Evolutionary conservation across 305 asterid species (phyloP).

Genomic region (Galium porrigens): DNA sequence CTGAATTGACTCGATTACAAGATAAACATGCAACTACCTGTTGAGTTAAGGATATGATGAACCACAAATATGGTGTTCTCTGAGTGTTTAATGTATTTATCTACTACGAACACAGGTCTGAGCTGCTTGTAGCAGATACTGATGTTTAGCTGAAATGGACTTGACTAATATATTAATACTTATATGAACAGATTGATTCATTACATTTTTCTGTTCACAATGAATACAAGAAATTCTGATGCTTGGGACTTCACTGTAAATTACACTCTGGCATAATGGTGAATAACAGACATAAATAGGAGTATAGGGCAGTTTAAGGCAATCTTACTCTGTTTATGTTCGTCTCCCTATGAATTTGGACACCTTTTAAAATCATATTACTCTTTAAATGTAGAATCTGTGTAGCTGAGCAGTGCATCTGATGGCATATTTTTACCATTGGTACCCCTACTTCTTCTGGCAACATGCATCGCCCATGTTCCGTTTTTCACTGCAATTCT

Average conservation of each 20-base stretch:
- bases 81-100: background rate
- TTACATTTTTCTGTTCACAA: background rate
- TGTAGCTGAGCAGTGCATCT: constrained; percentile 6
- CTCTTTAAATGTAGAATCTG: background rate
- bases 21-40: background rate
- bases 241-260: background rate
- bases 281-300: constrained; percentile 7
- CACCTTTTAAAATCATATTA: constrained; percentile 9
- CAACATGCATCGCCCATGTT: background rate
- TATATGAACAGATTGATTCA: background rate
- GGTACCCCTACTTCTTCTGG: background rate
- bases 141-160: background rate
- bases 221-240: background rate
- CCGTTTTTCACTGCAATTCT: background rate
- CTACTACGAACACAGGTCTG: no score
- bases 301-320: background rate
- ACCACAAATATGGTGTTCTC: background rate
- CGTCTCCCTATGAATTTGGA: constrained; percentile 20
- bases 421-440: background rate
- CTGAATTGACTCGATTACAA: background rate
- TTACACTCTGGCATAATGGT: background rate
- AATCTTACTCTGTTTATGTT: constrained; percentile 1
- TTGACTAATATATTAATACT: background rate
- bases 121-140: background rate
- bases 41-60: background rate